Base-by-base conservation (phyloP, 1,284 basidiomycete genomes). In the Ceratobasidium sp. region DNA sequence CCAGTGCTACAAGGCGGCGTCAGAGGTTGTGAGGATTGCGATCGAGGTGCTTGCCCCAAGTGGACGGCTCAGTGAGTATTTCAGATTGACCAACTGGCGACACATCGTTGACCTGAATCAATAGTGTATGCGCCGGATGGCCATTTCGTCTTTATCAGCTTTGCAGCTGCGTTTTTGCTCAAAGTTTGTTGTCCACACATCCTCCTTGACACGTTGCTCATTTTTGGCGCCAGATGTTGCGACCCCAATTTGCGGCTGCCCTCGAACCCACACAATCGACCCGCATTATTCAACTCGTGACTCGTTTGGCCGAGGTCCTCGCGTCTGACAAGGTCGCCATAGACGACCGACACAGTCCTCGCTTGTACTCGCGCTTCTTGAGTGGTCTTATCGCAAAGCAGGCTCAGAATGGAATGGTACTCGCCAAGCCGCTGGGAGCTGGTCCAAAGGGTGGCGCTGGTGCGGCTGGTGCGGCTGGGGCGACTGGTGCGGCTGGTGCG, bases 61-160 rank as follows among this genome's bases (percentile, higher is more conserved):
- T 49, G 91, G 89, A 8, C 92, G 91, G 78, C 88, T 95, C 86
- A 86, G 90, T 51, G 21, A 25, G 66, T 70, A 11, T 2, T n/a
- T 40, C 12, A 11, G 18, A 21, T 21, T 25, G 14, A 18, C n/a
- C 53, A 40, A 59, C 36, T 11, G 3, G 36, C n/a, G 4, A n/a
- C n/a, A 6, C 23, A 12, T 23, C 0, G 11, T 56, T 56, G 36
- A 38, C 58, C 3, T 38, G 38, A 18, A 46, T 2, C 16, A 67
- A n/a, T 46, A 59, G 67, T 59, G 58, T 94, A 87, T 77, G 86
- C 93, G 0, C 91, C 93, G 0, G 92, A 95, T 78, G 91, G 90
- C 86, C 89, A 94, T 78, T 94, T 95, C 77, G 85, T 95, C 49
- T 93, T 93, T 77, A 86, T 90, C 1, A 87, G 92, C 0, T 95